Evolutionary conservation across 805 yeast species (phyloP).

Genomic region (Pichia deserticola): DNA sequence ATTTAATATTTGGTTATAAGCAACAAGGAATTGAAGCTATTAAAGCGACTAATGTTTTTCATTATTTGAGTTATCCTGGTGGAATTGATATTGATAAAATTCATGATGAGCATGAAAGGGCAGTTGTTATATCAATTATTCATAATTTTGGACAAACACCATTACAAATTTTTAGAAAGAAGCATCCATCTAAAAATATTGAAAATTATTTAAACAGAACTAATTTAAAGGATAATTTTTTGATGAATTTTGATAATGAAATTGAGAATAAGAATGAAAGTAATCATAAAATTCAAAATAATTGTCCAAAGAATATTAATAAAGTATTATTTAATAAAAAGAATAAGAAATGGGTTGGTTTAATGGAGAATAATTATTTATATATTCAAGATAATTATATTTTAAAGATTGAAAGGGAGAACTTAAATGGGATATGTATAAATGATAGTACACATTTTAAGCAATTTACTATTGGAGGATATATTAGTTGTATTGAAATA

Average conservation of each 20-base stretch:
- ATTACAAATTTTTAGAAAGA: conserved; percentile 54
- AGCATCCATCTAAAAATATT: conserved; percentile 51
- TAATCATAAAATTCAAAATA: background rate
- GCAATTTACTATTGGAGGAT: conserved; percentile 31
- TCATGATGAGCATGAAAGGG: conserved; percentile 62
- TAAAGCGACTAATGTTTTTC: conserved; percentile 66
- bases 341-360: conserved; percentile 44
- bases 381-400: background rate
- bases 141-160: conserved; percentile 95
- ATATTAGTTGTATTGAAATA: conserved; percentile 34
- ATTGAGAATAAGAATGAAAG: background rate
- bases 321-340: conserved; percentile 27
- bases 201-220: conserved; percentile 11
- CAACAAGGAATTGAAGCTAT: conserved; percentile 70
- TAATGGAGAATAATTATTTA: conserved; percentile 15
- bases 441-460: conserved; percentile 36
- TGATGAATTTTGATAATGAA: conserved; percentile 11
- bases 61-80: conserved; percentile 78
- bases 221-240: background rate
- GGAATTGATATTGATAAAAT: conserved; percentile 71
- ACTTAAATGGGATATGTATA: conserved; percentile 21
- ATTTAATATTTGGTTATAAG: conserved; percentile 71
- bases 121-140: conserved; percentile 75
- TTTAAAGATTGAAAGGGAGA: conserved; percentile 9
- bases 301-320: background rate